Percentiles rank a stretch among this genome's conserved stretches.
Conservation (phyloP, 1,284 basidiomycete species). For the Exobasidium cylindrosporum region DNA sequence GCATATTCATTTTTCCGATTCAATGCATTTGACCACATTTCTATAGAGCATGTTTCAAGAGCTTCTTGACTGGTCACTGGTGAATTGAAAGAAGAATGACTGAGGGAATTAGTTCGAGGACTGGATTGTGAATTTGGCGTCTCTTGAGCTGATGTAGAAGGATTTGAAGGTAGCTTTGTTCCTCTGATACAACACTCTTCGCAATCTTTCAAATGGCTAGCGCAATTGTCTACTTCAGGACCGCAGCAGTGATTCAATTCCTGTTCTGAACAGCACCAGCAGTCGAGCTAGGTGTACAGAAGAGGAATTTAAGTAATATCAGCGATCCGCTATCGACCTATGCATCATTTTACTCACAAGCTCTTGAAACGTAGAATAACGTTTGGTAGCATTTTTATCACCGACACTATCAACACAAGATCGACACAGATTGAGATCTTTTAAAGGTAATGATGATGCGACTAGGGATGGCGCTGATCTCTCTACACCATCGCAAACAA, state of each 20-base stretch:
- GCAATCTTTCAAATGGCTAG: not conserved
- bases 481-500: too few relatives aligned
- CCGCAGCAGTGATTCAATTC: slow-evolving; percentile 11
- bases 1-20: too few relatives aligned
- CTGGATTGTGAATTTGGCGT: not conserved
- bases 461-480: too few relatives aligned
- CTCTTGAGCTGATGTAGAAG: not conserved
- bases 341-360: slow-evolving; percentile 6
- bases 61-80: not conserved
- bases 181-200: not conserved
- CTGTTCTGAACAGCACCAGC: slow-evolving; percentile 12
- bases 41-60: too few relatives aligned
- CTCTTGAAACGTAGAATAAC: slow-evolving; percentile 3
- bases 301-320: too few relatives aligned
- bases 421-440: not conserved
- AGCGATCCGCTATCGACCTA: not conserved
- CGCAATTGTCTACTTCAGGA: not conserved
- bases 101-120: slow-evolving; percentile 1
- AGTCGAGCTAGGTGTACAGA: slow-evolving; percentile 10
- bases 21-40: too few relatives aligned
- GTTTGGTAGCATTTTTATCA: not conserved
- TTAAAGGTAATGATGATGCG: too few relatives aligned
- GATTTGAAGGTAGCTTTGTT: not conserved
- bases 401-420: not conserved
- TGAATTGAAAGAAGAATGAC: slow-evolving; percentile 2